Percentiles rank a stretch among this genome's conserved stretches.
Evolutionary conservation across 371 early-diverging fungal genomes (phyloP).

Genomic region (Syncephalastrum monosporum): DNA sequence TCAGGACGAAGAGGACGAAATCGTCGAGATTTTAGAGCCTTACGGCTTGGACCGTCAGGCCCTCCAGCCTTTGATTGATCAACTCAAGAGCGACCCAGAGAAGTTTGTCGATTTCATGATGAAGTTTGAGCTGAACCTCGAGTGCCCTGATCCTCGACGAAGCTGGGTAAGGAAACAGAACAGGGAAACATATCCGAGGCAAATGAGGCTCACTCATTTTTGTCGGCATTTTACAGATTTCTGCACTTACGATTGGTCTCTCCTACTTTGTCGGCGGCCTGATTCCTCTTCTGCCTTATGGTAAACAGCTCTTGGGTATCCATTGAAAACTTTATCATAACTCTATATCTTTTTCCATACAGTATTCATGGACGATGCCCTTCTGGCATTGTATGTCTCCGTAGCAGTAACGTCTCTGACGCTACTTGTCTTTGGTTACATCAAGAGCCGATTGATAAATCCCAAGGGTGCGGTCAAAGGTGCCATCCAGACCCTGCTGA

Average conservation of each 20-base stretch:
- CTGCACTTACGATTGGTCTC: conserved; percentile 66
- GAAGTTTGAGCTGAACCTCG: conserved; percentile 70
- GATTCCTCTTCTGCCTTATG: conserved; percentile 68
- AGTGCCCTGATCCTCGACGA: conserved; percentile 60
- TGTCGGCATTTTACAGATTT: conserved; percentile 40
- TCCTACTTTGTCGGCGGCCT: conserved; percentile 72
- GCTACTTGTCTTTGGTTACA: conserved; percentile 64
- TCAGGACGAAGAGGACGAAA: conserved; percentile 66
- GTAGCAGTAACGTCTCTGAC: conserved; percentile 57
- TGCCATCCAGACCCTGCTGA: conserved; percentile 60
- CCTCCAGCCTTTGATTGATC: conserved; percentile 62
- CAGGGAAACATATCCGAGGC: not conserved
- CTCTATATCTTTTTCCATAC: no score
- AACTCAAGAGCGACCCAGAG: conserved; percentile 53
- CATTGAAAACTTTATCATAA: no score
- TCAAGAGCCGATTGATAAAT: conserved; percentile 58
- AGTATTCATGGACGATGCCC: conserved; percentile 47
- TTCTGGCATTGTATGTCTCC: conserved; percentile 53
- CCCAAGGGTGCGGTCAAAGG: conserved; percentile 45
- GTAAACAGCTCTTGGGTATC: no score
- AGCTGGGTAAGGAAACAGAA: conserved; percentile 48
- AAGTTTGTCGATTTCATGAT: conserved; percentile 78
- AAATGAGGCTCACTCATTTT: not conserved
- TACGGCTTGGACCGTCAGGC: conserved; percentile 59
- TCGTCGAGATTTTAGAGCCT: conserved; percentile 59